phyloP scores from a whole-genome alignment of 257 asterid species.

The Solanum chilense region DNA sequence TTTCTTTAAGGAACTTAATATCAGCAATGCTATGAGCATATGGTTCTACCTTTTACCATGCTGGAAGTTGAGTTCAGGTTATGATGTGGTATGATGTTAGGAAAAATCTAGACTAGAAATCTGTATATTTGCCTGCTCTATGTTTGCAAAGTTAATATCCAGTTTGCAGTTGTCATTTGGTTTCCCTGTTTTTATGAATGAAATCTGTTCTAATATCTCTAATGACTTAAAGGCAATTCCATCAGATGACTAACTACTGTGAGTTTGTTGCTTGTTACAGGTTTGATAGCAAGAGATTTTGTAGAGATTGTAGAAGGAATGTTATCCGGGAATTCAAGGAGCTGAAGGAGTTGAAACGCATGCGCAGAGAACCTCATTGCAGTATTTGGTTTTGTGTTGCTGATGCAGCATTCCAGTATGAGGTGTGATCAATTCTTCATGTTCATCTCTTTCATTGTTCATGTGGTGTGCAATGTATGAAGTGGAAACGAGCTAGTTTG shows the following conservation, averaged over 20 bases:
- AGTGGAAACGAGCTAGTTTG: neutral
- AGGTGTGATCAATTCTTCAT: slow-evolving; percentile 35
- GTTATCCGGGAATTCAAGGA: slow-evolving; percentile 96
- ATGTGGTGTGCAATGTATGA: neutral
- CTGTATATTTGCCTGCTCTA: neutral
- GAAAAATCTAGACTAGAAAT: neutral
- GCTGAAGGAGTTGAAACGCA: slow-evolving; percentile 88
- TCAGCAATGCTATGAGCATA: neutral
- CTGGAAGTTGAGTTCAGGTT: neutral
- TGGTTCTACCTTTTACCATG: neutral
- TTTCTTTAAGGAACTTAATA: neutral
- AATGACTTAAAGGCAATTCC: neutral
- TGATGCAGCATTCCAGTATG: slow-evolving; percentile 85
- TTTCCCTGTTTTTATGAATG: neutral
- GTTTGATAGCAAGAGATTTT: slow-evolving; percentile 95
- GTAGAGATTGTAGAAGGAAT: slow-evolving; percentile 97
- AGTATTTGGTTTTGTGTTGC: slow-evolving; percentile 94
- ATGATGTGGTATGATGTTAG: neutral
- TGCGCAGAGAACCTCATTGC: slow-evolving; percentile 77
- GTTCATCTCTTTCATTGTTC: neutral
- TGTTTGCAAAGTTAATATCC: neutral
- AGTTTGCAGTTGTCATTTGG: neutral
- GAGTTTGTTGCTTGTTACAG: slow-evolving; percentile 30
- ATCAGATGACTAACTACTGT: neutral
- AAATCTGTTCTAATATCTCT: neutral